Percentiles rank a stretch among this genome's conserved stretches.
Conservation (phyloP, 768 basidiomycete genomes). For the Dacryopinax primogenitus region DNA sequence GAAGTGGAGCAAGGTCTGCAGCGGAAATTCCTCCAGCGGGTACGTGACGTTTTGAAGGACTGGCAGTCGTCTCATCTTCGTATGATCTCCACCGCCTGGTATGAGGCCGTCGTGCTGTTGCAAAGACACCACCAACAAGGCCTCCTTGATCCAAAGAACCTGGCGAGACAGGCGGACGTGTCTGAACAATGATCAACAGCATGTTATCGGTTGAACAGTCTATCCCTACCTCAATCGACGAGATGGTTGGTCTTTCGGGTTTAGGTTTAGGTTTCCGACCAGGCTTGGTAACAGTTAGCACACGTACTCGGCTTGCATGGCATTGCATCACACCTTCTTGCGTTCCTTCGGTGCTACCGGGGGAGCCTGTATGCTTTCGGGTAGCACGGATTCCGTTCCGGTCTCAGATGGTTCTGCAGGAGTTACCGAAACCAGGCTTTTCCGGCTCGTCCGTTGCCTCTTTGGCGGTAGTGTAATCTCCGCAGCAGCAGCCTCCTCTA, state of each 20-base stretch:
- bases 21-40: neutral
- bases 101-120: neutral
- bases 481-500: neutral
- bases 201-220: too few relatives aligned
- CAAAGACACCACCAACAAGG: neutral
- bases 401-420: too few relatives aligned
- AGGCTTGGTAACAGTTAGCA: too few relatives aligned
- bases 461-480: neutral
- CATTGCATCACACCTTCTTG: neutral
- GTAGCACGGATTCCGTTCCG: too few relatives aligned
- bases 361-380: neutral
- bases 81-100: neutral
- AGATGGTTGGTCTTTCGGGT: too few relatives aligned
- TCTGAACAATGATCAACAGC: too few relatives aligned
- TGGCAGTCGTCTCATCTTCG: neutral
- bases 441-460: neutral
- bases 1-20: too few relatives aligned
- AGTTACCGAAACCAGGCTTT: neutral
- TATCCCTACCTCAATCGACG: too few relatives aligned
- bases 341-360: neutral
- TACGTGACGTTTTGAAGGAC: neutral
- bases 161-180: too few relatives aligned
- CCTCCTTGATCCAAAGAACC: neutral
- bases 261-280: too few relatives aligned
- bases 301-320: too few relatives aligned